These are phyloP conservation scores for Micractinium sp. DNA, from an alignment of 139 green algal species.

Conservation along the genomic window DNA sequence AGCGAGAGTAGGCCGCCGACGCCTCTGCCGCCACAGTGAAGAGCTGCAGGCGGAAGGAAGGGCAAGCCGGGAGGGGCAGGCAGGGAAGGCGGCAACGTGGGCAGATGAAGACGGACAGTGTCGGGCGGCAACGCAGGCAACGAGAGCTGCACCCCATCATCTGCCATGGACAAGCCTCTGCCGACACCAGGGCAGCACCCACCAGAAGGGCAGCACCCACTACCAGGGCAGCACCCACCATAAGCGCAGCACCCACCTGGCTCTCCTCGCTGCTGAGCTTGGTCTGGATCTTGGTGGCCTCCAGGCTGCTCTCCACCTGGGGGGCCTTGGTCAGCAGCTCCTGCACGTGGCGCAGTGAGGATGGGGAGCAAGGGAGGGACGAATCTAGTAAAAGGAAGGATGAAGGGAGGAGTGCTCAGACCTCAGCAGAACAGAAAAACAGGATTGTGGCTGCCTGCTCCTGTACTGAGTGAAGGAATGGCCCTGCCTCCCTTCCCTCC, in stretches of 20 bases:
- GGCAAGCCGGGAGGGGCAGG: too few relatives aligned
- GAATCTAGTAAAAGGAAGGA: background rate
- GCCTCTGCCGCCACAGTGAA: constrained; percentile 30
- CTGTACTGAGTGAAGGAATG: background rate
- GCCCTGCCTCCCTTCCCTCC: background rate
- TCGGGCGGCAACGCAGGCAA: too few relatives aligned
- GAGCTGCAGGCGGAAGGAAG: background rate
- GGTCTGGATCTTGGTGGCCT: constrained; percentile 40
- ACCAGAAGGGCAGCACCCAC: background rate
- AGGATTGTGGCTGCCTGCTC: background rate
- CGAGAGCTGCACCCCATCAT: too few relatives aligned
- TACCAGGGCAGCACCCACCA: background rate
- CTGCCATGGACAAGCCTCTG: too few relatives aligned
- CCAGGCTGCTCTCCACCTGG: constrained; percentile 44
- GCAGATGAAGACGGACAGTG: background rate
- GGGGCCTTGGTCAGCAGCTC: constrained; percentile 59
- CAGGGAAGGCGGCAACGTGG: too few relatives aligned
- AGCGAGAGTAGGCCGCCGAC: background rate
- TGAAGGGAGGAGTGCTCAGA: too few relatives aligned
- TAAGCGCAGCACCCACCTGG: constrained; percentile 30
- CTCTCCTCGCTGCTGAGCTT: constrained; percentile 53
- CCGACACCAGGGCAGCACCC: background rate
- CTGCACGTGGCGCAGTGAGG: background rate
- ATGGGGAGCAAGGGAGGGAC: background rate
- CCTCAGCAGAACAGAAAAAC: too few relatives aligned